Evolutionary conservation across 805 yeast species (phyloP).

Genomic region (Candida krabiensis): DNA sequence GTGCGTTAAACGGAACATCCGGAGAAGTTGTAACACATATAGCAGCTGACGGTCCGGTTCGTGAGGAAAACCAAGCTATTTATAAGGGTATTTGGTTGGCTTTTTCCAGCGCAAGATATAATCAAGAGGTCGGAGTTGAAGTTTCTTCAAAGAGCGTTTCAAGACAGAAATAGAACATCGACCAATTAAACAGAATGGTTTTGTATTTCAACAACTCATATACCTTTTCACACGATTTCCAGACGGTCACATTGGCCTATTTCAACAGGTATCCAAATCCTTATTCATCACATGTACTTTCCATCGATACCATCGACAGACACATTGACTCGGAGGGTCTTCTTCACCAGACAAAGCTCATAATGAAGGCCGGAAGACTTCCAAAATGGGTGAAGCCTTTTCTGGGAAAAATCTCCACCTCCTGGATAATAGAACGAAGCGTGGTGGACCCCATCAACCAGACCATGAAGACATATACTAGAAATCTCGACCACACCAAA

Average conservation of each 20-base stretch:
- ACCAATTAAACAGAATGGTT: conserved; percentile 49
- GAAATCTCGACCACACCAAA: conserved; percentile 81
- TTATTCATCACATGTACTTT: conserved; percentile 78
- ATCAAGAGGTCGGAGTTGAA: too few species aligned
- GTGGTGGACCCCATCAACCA: conserved; percentile 61
- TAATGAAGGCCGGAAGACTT: conserved; percentile 75
- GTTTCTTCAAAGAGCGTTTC: too few species aligned
- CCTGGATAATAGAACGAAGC: conserved; percentile 82
- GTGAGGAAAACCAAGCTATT: too few species aligned
- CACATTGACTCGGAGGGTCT: conserved; percentile 61
- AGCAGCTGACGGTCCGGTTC: too few species aligned
- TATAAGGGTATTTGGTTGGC: too few species aligned
- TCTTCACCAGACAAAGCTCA: conserved; percentile 68
- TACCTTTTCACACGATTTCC: conserved; percentile 62
- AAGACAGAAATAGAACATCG: too few species aligned
- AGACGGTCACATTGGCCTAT: conserved; percentile 73
- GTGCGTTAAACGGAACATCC: too few species aligned
- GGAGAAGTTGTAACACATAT: too few species aligned
- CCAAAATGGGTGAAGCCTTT: conserved; percentile 80
- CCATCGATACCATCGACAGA: conserved; percentile 73
- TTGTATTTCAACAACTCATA: conserved; percentile 57
- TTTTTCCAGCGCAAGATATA: too few species aligned
- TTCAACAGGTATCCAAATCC: conserved; percentile 79
- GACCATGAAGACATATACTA: conserved; percentile 65
- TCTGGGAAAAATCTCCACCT: conserved; percentile 63